Conservation (phyloP, 805 yeast species). For the Dipodascus albidus region DNA sequence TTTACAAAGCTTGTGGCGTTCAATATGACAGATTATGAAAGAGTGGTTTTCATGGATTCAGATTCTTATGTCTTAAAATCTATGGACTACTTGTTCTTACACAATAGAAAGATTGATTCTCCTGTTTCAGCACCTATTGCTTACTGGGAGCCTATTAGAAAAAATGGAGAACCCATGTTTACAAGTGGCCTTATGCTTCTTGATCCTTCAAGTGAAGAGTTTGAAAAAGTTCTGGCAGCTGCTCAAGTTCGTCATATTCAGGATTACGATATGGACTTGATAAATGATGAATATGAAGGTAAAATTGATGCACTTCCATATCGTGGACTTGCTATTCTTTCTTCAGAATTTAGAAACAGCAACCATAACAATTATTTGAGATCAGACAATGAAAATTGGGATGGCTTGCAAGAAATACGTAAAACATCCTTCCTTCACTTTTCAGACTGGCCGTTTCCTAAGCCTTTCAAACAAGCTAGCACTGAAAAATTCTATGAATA, state of each 20-base stretch:
- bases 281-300: conserved; percentile 2
- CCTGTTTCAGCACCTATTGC: conserved; percentile 37
- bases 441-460: conserved; percentile 54
- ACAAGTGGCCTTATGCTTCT: conserved; percentile 43
- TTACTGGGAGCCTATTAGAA: conserved; percentile 25
- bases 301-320: neutral
- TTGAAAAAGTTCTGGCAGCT: conserved; percentile 17
- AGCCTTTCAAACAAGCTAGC: conserved; percentile 16
- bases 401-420: conserved; percentile 19
- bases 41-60: conserved; percentile 36
- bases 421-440: conserved; percentile 43
- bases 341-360: conserved; percentile 35
- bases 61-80: conserved; percentile 29
- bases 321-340: conserved; percentile 22
- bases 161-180: neutral
- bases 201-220: conserved; percentile 32
- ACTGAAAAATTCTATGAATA: neutral
- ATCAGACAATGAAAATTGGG: conserved; percentile 35
- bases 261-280: conserved; percentile 48
- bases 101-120: conserved; percentile 30
- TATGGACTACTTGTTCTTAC: conserved; percentile 35
- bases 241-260: conserved; percentile 19
- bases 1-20: conserved; percentile 37
- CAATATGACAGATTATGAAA: conserved; percentile 28
- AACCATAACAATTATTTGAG: conserved; percentile 32